Conservation (phyloP, 495 filamentous ascomycete species). For the Parmelia sp. region DNA sequence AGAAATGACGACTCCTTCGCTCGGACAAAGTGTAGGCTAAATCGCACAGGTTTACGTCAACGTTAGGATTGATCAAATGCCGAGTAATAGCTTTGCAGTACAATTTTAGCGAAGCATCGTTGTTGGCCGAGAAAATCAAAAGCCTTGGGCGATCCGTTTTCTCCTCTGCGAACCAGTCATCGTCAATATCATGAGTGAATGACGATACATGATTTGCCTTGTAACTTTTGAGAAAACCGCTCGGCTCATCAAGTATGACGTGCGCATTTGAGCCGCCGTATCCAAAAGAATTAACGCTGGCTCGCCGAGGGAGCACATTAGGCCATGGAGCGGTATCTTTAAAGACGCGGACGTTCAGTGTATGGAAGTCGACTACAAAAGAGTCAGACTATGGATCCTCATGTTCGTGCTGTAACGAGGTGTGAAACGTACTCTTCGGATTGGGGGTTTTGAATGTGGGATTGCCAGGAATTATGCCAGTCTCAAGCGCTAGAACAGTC, state of each 20-base stretch:
- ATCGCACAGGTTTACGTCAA: conserved; percentile 22
- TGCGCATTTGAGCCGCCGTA: conserved; percentile 48
- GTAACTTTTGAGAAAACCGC: no score
- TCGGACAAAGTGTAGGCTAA: conserved; percentile 29
- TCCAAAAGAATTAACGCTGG: conserved; percentile 43
- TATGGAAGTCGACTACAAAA: no score
- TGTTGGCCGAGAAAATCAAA: conserved; percentile 32
- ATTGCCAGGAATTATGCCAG: conserved; percentile 42
- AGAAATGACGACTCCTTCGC: conserved; percentile 20
- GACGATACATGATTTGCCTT: conserved; percentile 5
- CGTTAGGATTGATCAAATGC: conserved; percentile 27
- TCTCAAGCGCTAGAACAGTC: conserved; percentile 43
- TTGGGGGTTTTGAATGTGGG: conserved; percentile 35
- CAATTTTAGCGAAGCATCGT: conserved; percentile 25
- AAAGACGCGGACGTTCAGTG: no score
- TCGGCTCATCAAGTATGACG: conserved; percentile 28
- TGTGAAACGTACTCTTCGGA: no score
- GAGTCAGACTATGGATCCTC: no score
- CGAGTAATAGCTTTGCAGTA: conserved; percentile 20
- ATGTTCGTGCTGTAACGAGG: no score
- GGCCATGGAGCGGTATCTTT: no score
- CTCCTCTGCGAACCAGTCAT: conserved; percentile 9
- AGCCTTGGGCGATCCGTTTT: conserved; percentile 18
- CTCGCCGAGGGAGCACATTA: conserved; percentile 23
- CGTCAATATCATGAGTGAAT: background rate